A percentile compares a stretch with the other conserved stretches of the same genome.
These are phyloP conservation scores for Dryadomyces sulphureus DNA, from an alignment of 2,329 filamentous ascomycete genomes.

Conservation along the genomic window DNA sequence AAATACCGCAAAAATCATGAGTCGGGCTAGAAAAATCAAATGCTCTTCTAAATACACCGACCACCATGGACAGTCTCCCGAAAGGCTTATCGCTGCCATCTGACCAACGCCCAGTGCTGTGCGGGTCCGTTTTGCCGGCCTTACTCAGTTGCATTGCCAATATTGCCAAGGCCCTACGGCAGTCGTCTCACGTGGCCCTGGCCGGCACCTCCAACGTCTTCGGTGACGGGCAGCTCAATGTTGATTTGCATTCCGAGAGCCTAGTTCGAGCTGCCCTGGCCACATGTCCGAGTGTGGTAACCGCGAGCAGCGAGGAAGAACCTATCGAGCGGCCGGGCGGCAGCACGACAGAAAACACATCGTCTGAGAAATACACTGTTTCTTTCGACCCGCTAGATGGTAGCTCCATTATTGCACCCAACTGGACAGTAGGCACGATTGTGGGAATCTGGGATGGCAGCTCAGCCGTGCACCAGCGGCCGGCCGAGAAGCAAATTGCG, in stretches of 20 bases:
- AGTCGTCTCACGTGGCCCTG: constrained; percentile 28
- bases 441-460: constrained; percentile 41
- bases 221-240: constrained; percentile 26
- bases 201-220: constrained; percentile 37
- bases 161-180: constrained; percentile 29
- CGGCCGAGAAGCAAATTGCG: constrained; percentile 27
- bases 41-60: neutral
- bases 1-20: no score
- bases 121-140: constrained; percentile 30
- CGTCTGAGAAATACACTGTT: constrained; percentile 35
- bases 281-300: constrained; percentile 27
- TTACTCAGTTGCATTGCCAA: constrained; percentile 29
- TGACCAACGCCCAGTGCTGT: constrained; percentile 16
- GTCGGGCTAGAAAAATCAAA: no score
- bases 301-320: constrained; percentile 47
- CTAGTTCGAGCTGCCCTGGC: constrained; percentile 29
- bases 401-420: constrained; percentile 43
- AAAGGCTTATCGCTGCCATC: neutral
- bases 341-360: neutral
- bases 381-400: constrained; percentile 52
- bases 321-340: constrained; percentile 29
- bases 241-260: constrained; percentile 32
- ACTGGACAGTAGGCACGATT: constrained; percentile 45
- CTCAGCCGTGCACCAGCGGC: constrained; percentile 26
- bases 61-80: neutral